A percentile compares a stretch with the other conserved stretches of the same genome.
Conservation (phyloP, 768 basidiomycete genomes). For the Hericium erinaceus region DNA sequence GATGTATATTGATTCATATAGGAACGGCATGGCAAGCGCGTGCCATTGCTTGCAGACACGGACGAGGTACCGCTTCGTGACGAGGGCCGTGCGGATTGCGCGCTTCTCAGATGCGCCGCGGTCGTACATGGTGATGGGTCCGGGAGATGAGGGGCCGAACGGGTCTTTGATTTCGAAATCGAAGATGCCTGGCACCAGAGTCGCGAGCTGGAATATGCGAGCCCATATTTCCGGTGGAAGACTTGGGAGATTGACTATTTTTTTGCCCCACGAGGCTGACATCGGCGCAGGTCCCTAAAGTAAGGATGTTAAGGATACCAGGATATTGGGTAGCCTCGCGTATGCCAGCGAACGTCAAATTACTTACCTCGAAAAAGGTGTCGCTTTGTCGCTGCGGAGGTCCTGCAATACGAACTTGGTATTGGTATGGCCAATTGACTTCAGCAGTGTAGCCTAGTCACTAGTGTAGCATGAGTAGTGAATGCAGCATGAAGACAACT, state of each 20-base stretch:
- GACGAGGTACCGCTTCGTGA: neutral
- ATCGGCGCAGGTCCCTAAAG: neutral
- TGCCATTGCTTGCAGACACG: constrained; percentile 1
- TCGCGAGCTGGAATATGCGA: neutral
- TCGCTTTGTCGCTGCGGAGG: no score
- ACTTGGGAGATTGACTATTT: neutral
- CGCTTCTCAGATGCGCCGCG: neutral
- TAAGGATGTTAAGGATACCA: no score
- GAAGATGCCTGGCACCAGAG: neutral
- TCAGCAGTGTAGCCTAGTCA: no score
- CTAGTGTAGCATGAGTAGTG: no score
- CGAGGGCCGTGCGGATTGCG: neutral
- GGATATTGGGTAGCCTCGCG: no score
- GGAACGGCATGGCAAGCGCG: constrained; percentile 1
- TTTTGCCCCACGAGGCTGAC: neutral
- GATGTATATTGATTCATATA: neutral
- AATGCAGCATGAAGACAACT: no score
- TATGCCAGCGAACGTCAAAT: no score
- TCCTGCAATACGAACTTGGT: no score
- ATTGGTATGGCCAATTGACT: no score
- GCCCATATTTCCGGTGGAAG: neutral
- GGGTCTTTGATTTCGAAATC: neutral
- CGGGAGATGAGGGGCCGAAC: neutral
- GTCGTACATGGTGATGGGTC: neutral
- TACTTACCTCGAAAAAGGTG: no score